A percentile compares a stretch with the other conserved stretches of the same genome.
These are phyloP conservation scores for Penicillium desertorum DNA, from an alignment of 495 filamentous ascomycete species.

Conservation along the genomic window DNA sequence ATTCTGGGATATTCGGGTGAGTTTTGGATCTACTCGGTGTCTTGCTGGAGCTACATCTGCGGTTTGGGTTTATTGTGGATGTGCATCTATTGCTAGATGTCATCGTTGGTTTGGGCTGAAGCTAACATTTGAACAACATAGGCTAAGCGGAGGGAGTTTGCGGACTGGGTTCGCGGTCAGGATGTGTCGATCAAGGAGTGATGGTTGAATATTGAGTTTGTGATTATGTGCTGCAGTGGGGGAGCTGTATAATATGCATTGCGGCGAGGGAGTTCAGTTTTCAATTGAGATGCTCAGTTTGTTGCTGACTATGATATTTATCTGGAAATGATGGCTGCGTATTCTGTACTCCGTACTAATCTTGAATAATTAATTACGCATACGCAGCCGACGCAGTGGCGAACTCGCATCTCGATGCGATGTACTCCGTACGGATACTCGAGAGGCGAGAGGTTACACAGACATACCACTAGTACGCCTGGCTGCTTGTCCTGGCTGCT, in stretches of 20 bases:
- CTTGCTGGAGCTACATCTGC: conserved; percentile 19
- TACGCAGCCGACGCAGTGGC: background rate
- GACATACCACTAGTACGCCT: background rate
- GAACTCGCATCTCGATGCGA: background rate
- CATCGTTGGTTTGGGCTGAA: background rate
- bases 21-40: conserved; percentile 39
- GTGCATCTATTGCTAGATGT: conserved; percentile 4
- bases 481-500: background rate
- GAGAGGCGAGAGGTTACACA: background rate
- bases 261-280: conserved; percentile 16
- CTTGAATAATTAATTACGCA: background rate
- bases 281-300: conserved; percentile 12
- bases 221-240: conserved; percentile 5
- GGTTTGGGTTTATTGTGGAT: background rate
- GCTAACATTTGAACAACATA: conserved; percentile 37
- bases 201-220: conserved; percentile 9
- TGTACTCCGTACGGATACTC: background rate
- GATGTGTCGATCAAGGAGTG: conserved; percentile 32
- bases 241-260: conserved; percentile 28
- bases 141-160: conserved; percentile 74
- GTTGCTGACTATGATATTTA: background rate
- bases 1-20: conserved; percentile 69
- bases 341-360: background rate
- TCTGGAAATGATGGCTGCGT: background rate
- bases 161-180: conserved; percentile 62